Evolutionary conservation across 345 rosid species (phyloP), one percentile per base, ranked within the genome.

Genomic region (Eucalyptus paniculata): DNA sequence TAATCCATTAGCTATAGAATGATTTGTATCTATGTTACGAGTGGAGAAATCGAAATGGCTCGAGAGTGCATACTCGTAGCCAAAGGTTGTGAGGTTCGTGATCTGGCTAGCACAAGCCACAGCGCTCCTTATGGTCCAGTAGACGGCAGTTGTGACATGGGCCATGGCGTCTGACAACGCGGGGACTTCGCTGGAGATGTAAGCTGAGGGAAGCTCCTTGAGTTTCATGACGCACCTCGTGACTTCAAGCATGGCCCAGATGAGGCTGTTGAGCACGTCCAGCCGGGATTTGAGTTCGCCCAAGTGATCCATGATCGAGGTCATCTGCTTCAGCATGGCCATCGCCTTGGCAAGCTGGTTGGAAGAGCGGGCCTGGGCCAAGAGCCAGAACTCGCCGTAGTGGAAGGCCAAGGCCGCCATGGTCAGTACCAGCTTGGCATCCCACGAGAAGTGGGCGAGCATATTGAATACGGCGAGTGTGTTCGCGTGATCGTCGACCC

Each of bases 351-450:
- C 96, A 12, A 97, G 96, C 87, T 92, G 98, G 92, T 95, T 96
- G 24, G 96, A 90, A 87, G 93, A 91, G 93, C 92, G 92, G 62
- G 92, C 93, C 92, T 96, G 97, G 2, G 94, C 95, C 9, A 97
- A 92, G 51, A 96, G 95, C 96, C 96, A 95, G 89, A 97, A 96
- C 90, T 94, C 97, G 15, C 98, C 98, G 87, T 96, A 97, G 89
- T 93, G 92, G 90, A 94, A 92, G 3, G 98, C 99, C 88, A 97
- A 96, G 82, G 98, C 97, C 17, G 98, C 94, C 83, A 97, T 88
- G 37, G 94, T 92, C 90, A 97, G 93, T 88, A 94, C 97, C 90
- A 96, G 88, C 93, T 96, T 97, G 89, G 96, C 95, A 81, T 96
- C 98, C 99, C 99, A 97, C 30, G 94, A 67, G 90, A 94, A 96